phyloP scores from a whole-genome alignment of 495 filamentous ascomycete genomes.

The Neurospora africana region DNA sequence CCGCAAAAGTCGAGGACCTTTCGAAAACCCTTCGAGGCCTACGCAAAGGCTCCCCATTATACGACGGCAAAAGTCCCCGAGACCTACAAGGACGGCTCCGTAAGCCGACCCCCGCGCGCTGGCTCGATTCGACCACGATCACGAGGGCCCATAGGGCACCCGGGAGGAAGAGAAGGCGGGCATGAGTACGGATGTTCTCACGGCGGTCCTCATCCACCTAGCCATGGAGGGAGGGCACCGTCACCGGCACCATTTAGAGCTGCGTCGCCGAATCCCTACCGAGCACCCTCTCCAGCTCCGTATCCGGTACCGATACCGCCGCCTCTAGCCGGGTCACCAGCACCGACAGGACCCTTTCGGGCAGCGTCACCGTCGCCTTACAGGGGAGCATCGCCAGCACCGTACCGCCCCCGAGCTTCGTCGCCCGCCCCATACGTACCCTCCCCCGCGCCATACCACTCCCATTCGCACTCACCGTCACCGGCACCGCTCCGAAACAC shows the following conservation, averaged over 20 bases:
- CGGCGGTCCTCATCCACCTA: slow-evolving; percentile 31
- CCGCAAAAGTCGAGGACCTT: slow-evolving; percentile 52
- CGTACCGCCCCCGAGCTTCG: slow-evolving; percentile 12
- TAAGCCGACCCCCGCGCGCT: not conserved
- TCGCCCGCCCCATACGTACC: slow-evolving; percentile 9
- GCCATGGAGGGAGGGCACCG: slow-evolving; percentile 38
- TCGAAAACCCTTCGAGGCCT: slow-evolving; percentile 61
- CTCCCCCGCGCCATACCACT: slow-evolving; percentile 20
- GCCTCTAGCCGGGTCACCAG: slow-evolving; percentile 16
- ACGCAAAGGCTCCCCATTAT: slow-evolving; percentile 47
- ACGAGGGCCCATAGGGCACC: not conserved
- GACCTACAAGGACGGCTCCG: slow-evolving; percentile 27
- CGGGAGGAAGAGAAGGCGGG: not conserved
- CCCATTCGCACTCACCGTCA: slow-evolving; percentile 13
- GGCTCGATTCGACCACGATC: not conserved
- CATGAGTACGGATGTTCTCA: not conserved
- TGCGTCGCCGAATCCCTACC: slow-evolving; percentile 2
- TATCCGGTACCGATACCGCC: slow-evolving; percentile 17
- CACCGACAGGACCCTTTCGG: slow-evolving; percentile 16
- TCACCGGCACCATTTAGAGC: slow-evolving; percentile 42
- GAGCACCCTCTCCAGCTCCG: slow-evolving; percentile 22
- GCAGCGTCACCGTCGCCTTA: slow-evolving; percentile 48
- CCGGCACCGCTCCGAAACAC: slow-evolving; percentile 3
- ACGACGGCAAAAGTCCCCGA: slow-evolving; percentile 42
- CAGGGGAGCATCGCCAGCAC: slow-evolving; percentile 5